Evolutionary conservation across 345 rosid genomes (phyloP).

Genomic region (Brassica incana): DNA sequence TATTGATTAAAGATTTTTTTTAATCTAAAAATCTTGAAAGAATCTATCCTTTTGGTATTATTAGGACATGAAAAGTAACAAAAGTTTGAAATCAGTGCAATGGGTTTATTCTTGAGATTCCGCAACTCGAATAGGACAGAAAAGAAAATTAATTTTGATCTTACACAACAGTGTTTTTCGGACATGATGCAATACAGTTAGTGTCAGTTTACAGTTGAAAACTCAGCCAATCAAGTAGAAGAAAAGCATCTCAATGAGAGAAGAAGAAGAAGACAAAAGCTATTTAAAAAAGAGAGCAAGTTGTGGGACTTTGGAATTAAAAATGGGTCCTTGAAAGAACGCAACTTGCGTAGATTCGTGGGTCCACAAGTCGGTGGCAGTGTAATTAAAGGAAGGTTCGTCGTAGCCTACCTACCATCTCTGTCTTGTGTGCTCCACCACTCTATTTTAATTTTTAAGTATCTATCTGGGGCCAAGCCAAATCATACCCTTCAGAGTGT

Average conservation of each 20-base stretch:
- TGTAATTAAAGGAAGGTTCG: conserved; percentile 31
- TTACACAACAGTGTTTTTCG: conserved; percentile 23
- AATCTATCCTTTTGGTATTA: conserved; percentile 26
- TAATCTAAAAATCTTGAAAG: conserved; percentile 13
- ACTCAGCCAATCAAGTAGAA: conserved; percentile 22
- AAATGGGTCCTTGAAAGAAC: conserved; percentile 22
- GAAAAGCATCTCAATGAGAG: conserved; percentile 14
- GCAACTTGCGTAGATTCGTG: conserved; percentile 40
- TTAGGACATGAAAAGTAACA: conserved; percentile 13
- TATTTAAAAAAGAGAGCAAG: conserved; percentile 12
- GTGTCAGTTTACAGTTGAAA: conserved; percentile 36
- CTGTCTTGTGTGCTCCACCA: conserved; percentile 13
- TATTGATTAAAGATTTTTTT: conserved; percentile 29
- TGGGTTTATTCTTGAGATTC: conserved; percentile 25
- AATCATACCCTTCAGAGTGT: not conserved
- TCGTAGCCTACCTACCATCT: conserved; percentile 23
- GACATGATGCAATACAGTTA: conserved; percentile 28
- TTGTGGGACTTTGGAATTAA: conserved; percentile 31
- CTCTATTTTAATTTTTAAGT: not conserved
- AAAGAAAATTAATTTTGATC: not conserved
- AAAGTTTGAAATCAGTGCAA: not conserved
- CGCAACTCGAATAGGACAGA: conserved; percentile 26
- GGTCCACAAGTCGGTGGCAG: conserved; percentile 28
- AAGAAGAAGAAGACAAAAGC: not conserved
- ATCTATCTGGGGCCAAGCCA: conserved; percentile 16